phyloP scores from a whole-genome alignment of 495 filamentous ascomycete species.

The Margaritispora aquatica region DNA sequence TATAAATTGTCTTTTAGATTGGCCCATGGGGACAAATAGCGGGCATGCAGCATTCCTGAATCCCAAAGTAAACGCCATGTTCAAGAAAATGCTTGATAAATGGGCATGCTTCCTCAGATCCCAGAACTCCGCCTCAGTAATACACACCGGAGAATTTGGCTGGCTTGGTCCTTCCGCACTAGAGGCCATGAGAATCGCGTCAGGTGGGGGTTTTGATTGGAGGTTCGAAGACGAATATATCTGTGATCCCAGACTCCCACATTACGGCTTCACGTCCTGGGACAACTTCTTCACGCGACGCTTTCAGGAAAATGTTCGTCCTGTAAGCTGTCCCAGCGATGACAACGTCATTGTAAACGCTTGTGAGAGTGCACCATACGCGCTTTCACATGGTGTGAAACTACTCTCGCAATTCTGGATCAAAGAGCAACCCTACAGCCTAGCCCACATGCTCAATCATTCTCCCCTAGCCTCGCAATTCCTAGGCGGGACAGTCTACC shows the following conservation, averaged over 20 bases:
- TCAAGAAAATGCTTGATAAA: slow-evolving; percentile 62
- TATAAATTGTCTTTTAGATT: slow-evolving; percentile 50
- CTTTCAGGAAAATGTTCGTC: slow-evolving; percentile 48
- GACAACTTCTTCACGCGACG: slow-evolving; percentile 70
- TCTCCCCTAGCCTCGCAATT: slow-evolving; percentile 47
- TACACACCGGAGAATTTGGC: slow-evolving; percentile 40
- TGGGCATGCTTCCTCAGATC: slow-evolving; percentile 59
- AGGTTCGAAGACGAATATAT: not conserved
- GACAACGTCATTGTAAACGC: slow-evolving; percentile 54
- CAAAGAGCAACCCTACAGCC: slow-evolving; percentile 61
- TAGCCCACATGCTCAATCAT: slow-evolving; percentile 55
- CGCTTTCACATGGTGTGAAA: slow-evolving; percentile 31
- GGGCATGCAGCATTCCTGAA: slow-evolving; percentile 62
- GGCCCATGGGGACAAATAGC: slow-evolving; percentile 46
- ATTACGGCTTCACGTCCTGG: slow-evolving; percentile 66
- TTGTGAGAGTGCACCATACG: slow-evolving; percentile 58
- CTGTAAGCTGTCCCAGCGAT: slow-evolving; percentile 47
- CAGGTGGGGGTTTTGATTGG: not conserved
- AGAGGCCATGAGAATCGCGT: slow-evolving; percentile 28
- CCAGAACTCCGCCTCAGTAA: slow-evolving; percentile 49
- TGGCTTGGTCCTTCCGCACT: slow-evolving; percentile 56
- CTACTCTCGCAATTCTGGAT: slow-evolving; percentile 58
- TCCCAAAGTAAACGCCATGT: slow-evolving; percentile 57
- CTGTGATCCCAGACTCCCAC: slow-evolving; percentile 25
- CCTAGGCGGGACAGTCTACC: slow-evolving; percentile 57